Evolutionary conservation across 805 yeast species (phyloP), one percentile per base, ranked within the genome.

Genomic region (Candida oleophila): DNA sequence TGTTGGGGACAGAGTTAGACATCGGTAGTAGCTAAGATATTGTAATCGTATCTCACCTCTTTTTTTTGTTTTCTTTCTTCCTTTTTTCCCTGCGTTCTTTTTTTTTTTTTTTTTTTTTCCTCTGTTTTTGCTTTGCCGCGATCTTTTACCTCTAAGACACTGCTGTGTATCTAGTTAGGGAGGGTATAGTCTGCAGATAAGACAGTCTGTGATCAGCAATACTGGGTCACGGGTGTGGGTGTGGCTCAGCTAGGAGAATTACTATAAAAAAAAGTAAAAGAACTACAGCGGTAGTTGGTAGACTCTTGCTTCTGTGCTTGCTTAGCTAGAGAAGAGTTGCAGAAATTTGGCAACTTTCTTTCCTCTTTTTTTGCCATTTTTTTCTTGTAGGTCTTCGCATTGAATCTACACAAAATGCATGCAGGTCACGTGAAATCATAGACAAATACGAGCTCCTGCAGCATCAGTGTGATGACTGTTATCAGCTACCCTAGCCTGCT

Each of bases 1-100:
- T 63, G 42, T 59, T 67, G 42, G 64, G 59, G 14, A 33, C 35
- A 38, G 18, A 5, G 5, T 25, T 36, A 15, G 39, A 36, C 39
- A 36, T 36, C 21, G 36, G 15, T 33, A 33, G 36, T 14, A 8
- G 15, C 18, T 35, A 59, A 55, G 21, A 59, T 49, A 38, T 57
- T 63, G 22, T 33, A 8, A 33, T 12, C 19, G 33, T 28, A 14
- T 28, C 12, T 28, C 12, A 9, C 14, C 14, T 9, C 33, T 28
- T 14, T 7, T n/a, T 5, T 15, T 34, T 34, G 37, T n/a, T 34
- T 34, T 15, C 18, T 16, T 36, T 36, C 12, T 25, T 5, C 30
- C 11, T 25, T 16, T 36, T 36, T 20, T 25, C 9, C 30, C 11
- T 25, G 30, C 9, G 30, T 25, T 25, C 5, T 25, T 15, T 33